Evolutionary conservation across 306 rosid species (phyloP).

Genomic region (Gastrolobium bilobum): DNA sequence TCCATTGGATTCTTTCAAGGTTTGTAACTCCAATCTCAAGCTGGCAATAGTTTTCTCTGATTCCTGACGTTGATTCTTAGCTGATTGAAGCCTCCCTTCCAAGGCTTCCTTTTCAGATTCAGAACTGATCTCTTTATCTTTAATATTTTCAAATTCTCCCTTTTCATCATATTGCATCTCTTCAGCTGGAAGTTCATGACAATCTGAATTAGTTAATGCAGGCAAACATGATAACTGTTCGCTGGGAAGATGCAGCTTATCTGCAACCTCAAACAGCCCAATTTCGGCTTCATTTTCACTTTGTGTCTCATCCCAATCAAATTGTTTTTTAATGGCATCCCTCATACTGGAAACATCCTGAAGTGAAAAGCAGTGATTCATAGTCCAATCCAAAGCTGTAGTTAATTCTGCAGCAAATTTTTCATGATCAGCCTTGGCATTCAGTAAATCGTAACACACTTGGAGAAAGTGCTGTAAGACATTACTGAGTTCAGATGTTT

Average conservation of each 20-base stretch:
- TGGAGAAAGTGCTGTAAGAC: slow-evolving; percentile 72
- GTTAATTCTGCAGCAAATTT: slow-evolving; percentile 63
- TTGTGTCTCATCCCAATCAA: slow-evolving; percentile 80
- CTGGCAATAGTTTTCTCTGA: slow-evolving; percentile 60
- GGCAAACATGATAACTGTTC: slow-evolving; percentile 46
- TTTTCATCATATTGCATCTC: slow-evolving; percentile 51
- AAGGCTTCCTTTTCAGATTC: slow-evolving; percentile 57
- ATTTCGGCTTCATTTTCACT: slow-evolving; percentile 83
- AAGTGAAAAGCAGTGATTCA: slow-evolving; percentile 86
- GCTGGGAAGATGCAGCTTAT: slow-evolving; percentile 48
- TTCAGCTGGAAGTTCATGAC: slow-evolving; percentile 47
- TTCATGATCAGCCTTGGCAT: slow-evolving; percentile 64
- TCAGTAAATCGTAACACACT: slow-evolving; percentile 67
- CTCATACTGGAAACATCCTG: slow-evolving; percentile 91
- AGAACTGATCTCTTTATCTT: slow-evolving; percentile 48
- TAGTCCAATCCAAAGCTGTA: slow-evolving; percentile 81
- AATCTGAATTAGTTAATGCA: slow-evolving; percentile 45
- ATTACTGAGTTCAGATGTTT: slow-evolving; percentile 70
- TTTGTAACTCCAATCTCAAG: slow-evolving; percentile 66
- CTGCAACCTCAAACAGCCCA: slow-evolving; percentile 53
- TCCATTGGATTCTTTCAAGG: slow-evolving; percentile 59
- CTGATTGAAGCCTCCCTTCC: slow-evolving; percentile 62
- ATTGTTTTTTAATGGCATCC: slow-evolving; percentile 76
- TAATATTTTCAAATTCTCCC: slow-evolving; percentile 52
- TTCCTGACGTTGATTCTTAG: slow-evolving; percentile 66